phyloP scores from a whole-genome alignment of 768 basidiomycete genomes.

The Naganishia kalamii region DNA sequence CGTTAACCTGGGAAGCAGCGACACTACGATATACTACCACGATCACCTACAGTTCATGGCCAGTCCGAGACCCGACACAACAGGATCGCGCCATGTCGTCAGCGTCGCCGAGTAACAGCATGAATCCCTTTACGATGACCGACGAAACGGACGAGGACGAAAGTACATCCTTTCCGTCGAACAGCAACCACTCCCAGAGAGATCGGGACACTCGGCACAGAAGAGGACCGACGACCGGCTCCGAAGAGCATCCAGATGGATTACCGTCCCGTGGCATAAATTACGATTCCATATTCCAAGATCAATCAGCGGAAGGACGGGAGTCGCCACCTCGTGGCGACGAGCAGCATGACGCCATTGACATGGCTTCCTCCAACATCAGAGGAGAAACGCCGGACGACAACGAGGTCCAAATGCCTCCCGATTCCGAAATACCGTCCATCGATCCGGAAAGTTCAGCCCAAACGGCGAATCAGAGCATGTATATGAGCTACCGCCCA shows the following conservation, averaged over 20 bases:
- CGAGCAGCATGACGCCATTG: too few relatives aligned
- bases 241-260: conserved; percentile 3
- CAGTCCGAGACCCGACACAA: not conserved
- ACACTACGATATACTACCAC: not conserved
- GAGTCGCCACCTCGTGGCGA: too few relatives aligned
- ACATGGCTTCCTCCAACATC: too few relatives aligned
- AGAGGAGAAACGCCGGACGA: not conserved
- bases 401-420: not conserved
- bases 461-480: not conserved
- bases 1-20: too few relatives aligned
- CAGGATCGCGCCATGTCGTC: not conserved
- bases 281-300: not conserved
- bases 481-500: conserved; percentile 7
- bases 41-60: not conserved
- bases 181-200: not conserved
- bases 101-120: conserved; percentile 16
- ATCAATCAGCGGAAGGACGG: not conserved
- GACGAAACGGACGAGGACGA: conserved; percentile 8
- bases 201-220: not conserved
- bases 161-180: conserved; percentile 7
- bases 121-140: conserved; percentile 5
- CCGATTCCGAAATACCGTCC: not conserved
- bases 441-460: conserved; percentile 8
- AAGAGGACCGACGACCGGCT: not conserved
- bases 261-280: not conserved